Evolutionary conservation across 2,329 filamentous ascomycete genomes (phyloP).

Genomic region (Aspergillus floridensis): DNA sequence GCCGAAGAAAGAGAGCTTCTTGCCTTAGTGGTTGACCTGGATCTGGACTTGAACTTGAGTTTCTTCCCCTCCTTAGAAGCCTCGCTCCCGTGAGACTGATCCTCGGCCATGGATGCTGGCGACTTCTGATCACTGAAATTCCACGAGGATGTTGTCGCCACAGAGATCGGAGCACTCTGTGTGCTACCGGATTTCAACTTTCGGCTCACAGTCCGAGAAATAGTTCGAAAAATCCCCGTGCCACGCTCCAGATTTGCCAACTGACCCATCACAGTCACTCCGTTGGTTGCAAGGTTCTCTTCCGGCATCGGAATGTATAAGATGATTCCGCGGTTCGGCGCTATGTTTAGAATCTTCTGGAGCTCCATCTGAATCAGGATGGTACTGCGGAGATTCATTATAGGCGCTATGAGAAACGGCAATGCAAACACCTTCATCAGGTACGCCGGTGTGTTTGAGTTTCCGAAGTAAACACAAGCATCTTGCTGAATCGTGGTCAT

Average conservation of each 20-base stretch:
- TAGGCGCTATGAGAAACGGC: slow-evolving; percentile 64
- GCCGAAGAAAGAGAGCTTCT: slow-evolving; percentile 25
- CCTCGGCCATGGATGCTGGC: background rate
- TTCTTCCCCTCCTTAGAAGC: slow-evolving; percentile 5
- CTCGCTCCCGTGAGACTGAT: slow-evolving; percentile 7
- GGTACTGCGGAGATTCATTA: slow-evolving; percentile 78
- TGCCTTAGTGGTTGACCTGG: slow-evolving; percentile 22
- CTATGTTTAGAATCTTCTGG: slow-evolving; percentile 66
- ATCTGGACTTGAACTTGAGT: background rate
- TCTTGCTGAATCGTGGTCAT: slow-evolving; percentile 75
- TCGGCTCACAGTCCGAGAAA: slow-evolving; percentile 40
- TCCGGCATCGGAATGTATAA: slow-evolving; percentile 69
- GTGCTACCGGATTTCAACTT: slow-evolving; percentile 33
- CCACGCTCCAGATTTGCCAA: slow-evolving; percentile 58
- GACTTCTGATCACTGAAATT: slow-evolving; percentile 3
- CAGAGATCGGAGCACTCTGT: slow-evolving; percentile 26
- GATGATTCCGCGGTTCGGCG: slow-evolving; percentile 65
- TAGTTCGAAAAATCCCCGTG: slow-evolving; percentile 40
- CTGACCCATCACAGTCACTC: slow-evolving; percentile 67
- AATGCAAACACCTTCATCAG: slow-evolving; percentile 71
- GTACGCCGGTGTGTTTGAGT: slow-evolving; percentile 76
- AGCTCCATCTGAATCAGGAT: slow-evolving; percentile 74
- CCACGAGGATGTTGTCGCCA: slow-evolving; percentile 22
- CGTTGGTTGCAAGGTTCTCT: slow-evolving; percentile 68
- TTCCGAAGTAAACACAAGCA: slow-evolving; percentile 70